Conservation (phyloP, 2,329 filamentous ascomycete species). For the Cladophialophora psammophila region DNA sequence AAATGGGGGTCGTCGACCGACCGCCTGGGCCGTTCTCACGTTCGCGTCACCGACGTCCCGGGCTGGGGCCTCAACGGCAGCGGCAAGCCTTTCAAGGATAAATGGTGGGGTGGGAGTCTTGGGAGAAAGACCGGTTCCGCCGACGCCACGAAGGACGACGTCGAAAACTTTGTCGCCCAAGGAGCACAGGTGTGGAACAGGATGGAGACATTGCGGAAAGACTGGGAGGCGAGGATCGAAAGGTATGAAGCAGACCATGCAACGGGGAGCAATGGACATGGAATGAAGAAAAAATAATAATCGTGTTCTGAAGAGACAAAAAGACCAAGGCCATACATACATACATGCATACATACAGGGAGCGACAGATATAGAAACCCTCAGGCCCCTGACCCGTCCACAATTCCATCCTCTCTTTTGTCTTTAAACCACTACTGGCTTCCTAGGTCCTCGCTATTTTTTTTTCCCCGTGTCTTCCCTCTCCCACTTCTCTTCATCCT, state of each 20-base stretch:
- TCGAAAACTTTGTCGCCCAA: conserved; percentile 67
- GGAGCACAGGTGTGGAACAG: conserved; percentile 70
- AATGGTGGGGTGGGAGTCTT: conserved; percentile 55
- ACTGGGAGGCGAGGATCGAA: conserved; percentile 66
- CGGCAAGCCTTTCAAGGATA: conserved; percentile 44
- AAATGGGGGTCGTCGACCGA: conserved; percentile 88
- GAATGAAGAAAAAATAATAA: not conserved
- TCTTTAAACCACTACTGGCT: too few relatives aligned
- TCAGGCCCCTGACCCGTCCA: not conserved
- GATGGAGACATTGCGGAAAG: conserved; percentile 73
- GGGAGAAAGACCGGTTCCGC: conserved; percentile 65
- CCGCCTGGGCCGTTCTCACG: conserved; percentile 64
- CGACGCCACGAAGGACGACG: conserved; percentile 67
- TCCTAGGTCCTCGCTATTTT: too few relatives aligned
- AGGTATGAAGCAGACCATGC: conserved; percentile 45
- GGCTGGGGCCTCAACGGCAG: conserved; percentile 77
- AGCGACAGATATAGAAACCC: not conserved
- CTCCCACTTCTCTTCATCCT: conserved; percentile 26
- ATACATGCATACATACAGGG: too few relatives aligned
- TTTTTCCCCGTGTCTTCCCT: conserved; percentile 19
- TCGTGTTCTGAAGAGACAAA: not conserved
- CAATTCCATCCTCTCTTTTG: not conserved
- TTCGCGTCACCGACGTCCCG: conserved; percentile 77
- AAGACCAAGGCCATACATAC: not conserved
- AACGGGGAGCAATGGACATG: conserved; percentile 21